Evolutionary conservation across 768 basidiomycete species (phyloP), one percentile per base, ranked within the genome.

Genomic region (Lyophyllum semitale): DNA sequence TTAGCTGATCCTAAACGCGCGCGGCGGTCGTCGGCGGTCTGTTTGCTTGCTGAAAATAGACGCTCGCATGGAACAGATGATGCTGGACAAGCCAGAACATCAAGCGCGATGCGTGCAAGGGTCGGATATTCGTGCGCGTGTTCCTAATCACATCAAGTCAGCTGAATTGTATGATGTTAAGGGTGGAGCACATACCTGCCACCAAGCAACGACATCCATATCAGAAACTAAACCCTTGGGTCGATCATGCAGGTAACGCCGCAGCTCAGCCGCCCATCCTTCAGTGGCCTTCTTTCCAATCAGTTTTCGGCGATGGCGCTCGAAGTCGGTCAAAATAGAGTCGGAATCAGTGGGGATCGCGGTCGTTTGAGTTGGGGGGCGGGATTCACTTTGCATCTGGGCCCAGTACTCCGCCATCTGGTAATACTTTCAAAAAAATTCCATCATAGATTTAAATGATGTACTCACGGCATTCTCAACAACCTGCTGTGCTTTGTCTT

Each of bases 11-110:
- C 53, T 2, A 58, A 47, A 35, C 48, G 32, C 17, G 42, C 12
- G 30, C 48, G 33, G 4, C 37, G 35, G 29, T 54, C 53, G 32
- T 26, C 25, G 12, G 57, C 57, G 8, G 30, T 42, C 20, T 54
- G 52, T 29, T 58, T 58, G 23, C 30, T 48, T 4, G 44, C 48
- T 4, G 55, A 57, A 33, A 63, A 66, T 4, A 66, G 43, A 15
- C 53, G 45, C 51, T 63, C 60, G 23, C 62, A 63, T 3, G 60
- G 62, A 32, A 63, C 62, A 17, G 62, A 61, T 15, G 55, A 65
- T 8, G 61, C 63, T 48, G 53, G 63, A 25, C 51, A 49, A 15
- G 63, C 55, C 1, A 64, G 48, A 26, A 63, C 37, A 43, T 64
- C 59, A 20, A 64, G 47, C 7, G 60, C 52, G 32, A 64, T 59